Conservation (phyloP, 495 filamentous ascomycete species). For the Echria macrotheca region DNA sequence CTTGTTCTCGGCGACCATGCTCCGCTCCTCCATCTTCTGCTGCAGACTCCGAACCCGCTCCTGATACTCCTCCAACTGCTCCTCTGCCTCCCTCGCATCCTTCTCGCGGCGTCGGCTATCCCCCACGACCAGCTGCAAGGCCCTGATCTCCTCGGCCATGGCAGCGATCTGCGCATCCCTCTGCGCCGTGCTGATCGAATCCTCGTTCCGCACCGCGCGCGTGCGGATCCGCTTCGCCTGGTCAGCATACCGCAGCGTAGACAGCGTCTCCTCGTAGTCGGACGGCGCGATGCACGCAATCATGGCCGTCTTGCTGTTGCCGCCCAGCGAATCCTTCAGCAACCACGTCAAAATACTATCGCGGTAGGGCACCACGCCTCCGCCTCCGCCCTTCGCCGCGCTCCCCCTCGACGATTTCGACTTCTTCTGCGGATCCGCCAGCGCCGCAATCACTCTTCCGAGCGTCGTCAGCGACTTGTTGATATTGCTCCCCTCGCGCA, state of each 20-base stretch:
- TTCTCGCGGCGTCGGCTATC: conserved; percentile 45
- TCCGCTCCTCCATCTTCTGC: conserved; percentile 86
- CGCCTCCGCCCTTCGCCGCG: conserved; percentile 38
- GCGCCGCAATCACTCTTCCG: conserved; percentile 92
- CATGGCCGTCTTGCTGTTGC: conserved; percentile 98
- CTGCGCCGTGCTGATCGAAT: conserved; percentile 77
- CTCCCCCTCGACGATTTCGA: conserved; percentile 21
- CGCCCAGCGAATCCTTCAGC: conserved; percentile 88
- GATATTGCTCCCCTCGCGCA: conserved; percentile 95
- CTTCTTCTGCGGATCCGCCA: conserved; percentile 71
- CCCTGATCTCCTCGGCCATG: conserved; percentile 89
- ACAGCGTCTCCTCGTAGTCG: conserved; percentile 96
- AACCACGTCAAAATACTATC: conserved; percentile 98
- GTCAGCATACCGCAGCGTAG: conserved; percentile 92
- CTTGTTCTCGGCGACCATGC: conserved; percentile 83
- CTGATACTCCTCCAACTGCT: conserved; percentile 89
- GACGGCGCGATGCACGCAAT: conserved; percentile 93
- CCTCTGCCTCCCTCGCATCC: conserved; percentile 52
- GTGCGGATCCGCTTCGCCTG: conserved; percentile 97
- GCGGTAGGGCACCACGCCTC: conserved; percentile 83
- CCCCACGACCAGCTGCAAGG: conserved; percentile 70
- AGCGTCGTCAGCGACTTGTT: conserved; percentile 97
- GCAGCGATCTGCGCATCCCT: conserved; percentile 88
- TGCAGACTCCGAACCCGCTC: conserved; percentile 79
- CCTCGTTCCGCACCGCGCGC: conserved; percentile 93